Base-by-base conservation (phyloP, 768 basidiomycete species). In the Cytidiella melzeri region DNA sequence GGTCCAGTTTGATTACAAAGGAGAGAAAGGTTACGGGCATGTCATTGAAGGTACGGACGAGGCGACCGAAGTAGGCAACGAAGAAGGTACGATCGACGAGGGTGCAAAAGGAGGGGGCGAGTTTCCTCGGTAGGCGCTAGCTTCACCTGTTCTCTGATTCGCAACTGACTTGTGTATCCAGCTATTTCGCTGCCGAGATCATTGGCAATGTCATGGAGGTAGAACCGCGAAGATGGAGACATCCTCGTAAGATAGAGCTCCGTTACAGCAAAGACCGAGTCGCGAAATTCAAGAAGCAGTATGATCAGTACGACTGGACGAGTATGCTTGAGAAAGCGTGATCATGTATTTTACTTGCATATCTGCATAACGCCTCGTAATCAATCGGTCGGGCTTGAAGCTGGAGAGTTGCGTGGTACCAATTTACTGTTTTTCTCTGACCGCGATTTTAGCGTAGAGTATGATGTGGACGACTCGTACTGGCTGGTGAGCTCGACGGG, bases 1-100 rank as follows among this genome's bases (percentile, higher is more conserved):
- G 91, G 89, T 98, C 5, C 93, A 95, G 58, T 99, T 95, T 66
- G 96, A 99, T 67, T 76, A 98, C 67, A 97, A 94, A 60, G 93
- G 96, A 21, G 93, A 97, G 67, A 92, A 91, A 61, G 96, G 96
- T 2, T 99, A 92, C 62, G 96, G 96, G 0, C 96, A 99, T 67
- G 90, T 99, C 54, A 96, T 99, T 53, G 96, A 99, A 65, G 96
- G 96, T 1, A 79, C 81, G 0, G 80, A 76, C 21, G 83, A 88
- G 30, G 77, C 76, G 2, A 70, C 75, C 0, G 78, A 70, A 9
- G 71, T 75, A 15, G 85, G 81, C 25, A 80, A 83, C 13, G 81
- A 83, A 52, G 77, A 75, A 23, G 77, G 74, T 38, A 82, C 76
- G 20, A 65, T 86, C 26, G 87, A 88, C 54, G 92, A 92, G 62